Evolutionary conservation across 2,329 filamentous ascomycete species (phyloP), one percentile per base, ranked within the genome.

Genomic region (Coniochaeta pulveracea): DNA sequence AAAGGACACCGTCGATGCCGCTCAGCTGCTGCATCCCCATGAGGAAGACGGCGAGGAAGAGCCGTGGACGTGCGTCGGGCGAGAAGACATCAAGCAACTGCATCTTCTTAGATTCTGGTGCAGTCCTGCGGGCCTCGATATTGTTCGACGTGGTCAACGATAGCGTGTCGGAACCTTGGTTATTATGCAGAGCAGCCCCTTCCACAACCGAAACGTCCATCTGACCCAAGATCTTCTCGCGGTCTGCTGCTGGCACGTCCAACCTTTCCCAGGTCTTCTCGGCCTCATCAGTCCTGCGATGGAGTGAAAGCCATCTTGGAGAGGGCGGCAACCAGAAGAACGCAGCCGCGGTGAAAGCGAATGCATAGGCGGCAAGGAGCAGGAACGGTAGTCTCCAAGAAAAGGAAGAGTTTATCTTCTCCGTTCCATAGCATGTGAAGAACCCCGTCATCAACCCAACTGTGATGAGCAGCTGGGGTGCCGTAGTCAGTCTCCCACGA

Each of bases 1-100:
- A 76, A 3, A 77, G 54, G 0, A 78, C 63, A 1, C 70, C 73
- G 23, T 79, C 73, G 24, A 78, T 76, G 0, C 74, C 72, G 12
- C 58, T 65, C 9, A 77, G 56, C 30, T 78, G 74, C 37, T 75
- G 66, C 54, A 75, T 66, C 1, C 56, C 64, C 57, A 78, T 63
- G 15, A 78, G 50, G 37, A 76, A 76, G 6, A 69, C 61, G 1
- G 63, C 72, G 12, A 76, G 61, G 0, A 58, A 46, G 1, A 67
- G 70, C 3, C 65, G 58, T 2, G 49, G 47, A 2, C 68, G 55
- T 7, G 61, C 60, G 1, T 56, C 52, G 0, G 47, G 37, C 2
- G 54, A 52, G 30, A 61, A 56, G 0, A 51, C 52, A 5, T 49
- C 44, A 9, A 44, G 38, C 21, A 59, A 57, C 6, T 55, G 45